Evolutionary conservation across 1,139 yeast species (phyloP).

Genomic region (Geotrichum bryndzae): DNA sequence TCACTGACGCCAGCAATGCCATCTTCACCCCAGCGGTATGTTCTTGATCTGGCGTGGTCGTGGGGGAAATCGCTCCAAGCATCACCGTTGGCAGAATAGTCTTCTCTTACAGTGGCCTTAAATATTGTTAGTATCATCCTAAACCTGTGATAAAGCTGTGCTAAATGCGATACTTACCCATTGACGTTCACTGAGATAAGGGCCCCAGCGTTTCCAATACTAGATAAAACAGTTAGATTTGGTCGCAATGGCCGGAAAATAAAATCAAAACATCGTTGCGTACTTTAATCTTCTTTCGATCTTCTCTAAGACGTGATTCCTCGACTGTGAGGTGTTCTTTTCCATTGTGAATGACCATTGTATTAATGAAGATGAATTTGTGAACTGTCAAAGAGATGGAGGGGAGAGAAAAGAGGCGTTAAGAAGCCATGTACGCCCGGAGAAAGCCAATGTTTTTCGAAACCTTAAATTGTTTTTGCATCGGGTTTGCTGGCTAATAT

Average conservation of each 20-base stretch:
- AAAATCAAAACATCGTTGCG: no score
- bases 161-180: constrained; percentile 45
- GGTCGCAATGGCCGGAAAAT: no score
- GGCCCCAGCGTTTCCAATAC: constrained; percentile 90
- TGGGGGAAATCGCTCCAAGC: constrained; percentile 93
- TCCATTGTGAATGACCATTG: constrained; percentile 31
- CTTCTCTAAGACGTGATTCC: constrained; percentile 61
- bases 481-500: no score
- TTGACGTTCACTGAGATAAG: constrained; percentile 82
- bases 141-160: no score
- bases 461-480: no score
- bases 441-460: no score
- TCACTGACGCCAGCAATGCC: constrained; percentile 92
- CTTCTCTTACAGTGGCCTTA: constrained; percentile 81
- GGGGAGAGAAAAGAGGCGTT: no score
- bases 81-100: constrained; percentile 76
- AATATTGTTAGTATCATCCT: neutral
- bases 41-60: constrained; percentile 76
- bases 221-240: no score
- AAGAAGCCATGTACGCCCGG: no score
- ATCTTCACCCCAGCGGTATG: constrained; percentile 95
- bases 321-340: constrained; percentile 46
- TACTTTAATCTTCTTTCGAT: constrained; percentile 43
- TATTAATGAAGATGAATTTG: neutral
- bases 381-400: no score